A percentile compares a stretch with the other conserved stretches of the same genome.
Evolutionary conservation across 768 basidiomycete genomes (phyloP).

Genomic region (Termitomyces heimii): DNA sequence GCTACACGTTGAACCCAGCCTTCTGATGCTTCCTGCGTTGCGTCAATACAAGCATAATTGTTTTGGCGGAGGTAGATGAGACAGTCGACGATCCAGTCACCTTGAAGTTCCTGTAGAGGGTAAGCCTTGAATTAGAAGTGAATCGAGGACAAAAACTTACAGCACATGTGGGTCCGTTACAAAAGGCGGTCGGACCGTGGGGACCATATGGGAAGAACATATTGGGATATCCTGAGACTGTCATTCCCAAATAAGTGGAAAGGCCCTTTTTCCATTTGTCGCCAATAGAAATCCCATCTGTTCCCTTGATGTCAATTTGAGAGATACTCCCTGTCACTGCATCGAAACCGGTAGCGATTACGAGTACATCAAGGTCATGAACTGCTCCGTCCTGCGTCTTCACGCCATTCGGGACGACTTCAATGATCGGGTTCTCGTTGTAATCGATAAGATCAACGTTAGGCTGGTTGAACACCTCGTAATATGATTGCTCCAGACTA

Average conservation of each 20-base stretch:
- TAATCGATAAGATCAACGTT: constrained; percentile 16
- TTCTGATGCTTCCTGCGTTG: constrained; percentile 9
- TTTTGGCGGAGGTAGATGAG: constrained; percentile 10
- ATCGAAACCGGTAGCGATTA: not conserved
- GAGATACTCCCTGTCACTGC: constrained; percentile 17
- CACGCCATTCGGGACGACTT: constrained; percentile 16
- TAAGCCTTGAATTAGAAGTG: not conserved
- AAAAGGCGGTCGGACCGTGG: constrained; percentile 19
- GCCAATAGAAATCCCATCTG: constrained; percentile 11
- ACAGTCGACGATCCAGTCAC: constrained; percentile 19
- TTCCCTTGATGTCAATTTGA: constrained; percentile 15
- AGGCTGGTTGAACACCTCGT: constrained; percentile 19
- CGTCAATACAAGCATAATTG: constrained; percentile 2
- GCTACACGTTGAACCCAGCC: constrained; percentile 10
- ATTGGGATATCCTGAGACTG: constrained; percentile 16
- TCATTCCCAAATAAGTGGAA: constrained; percentile 11
- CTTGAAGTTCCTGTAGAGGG: constrained; percentile 17
- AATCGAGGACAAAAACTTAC: constrained; percentile 8
- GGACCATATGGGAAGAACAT: constrained; percentile 22
- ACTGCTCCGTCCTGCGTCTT: constrained; percentile 13
- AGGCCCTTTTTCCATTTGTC: constrained; percentile 19
- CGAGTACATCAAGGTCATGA: not conserved
- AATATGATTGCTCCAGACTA: constrained; percentile 18
- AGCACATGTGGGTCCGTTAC: constrained; percentile 18
- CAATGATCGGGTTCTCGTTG: constrained; percentile 3